These are phyloP conservation scores for Scheffersomyces lignosus DNA, from an alignment of 805 yeast genomes.

Conservation along the genomic window DNA sequence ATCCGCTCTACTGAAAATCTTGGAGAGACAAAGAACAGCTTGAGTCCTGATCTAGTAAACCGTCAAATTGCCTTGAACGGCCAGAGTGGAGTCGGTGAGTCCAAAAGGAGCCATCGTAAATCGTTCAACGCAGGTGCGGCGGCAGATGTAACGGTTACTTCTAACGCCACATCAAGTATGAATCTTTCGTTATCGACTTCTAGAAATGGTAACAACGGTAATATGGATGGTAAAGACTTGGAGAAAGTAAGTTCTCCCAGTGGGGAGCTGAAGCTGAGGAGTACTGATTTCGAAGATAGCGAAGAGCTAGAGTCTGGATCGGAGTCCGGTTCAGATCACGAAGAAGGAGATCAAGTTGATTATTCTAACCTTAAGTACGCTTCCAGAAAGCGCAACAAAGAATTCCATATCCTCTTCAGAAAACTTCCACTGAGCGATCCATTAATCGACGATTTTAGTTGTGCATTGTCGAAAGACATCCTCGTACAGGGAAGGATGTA, in stretches of 20 bases:
- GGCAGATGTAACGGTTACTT: slow-evolving; percentile 7
- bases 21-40: slow-evolving; percentile 9
- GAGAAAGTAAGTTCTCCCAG: background rate
- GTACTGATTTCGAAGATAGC: slow-evolving; percentile 4
- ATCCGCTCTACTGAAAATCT: slow-evolving; percentile 19
- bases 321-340: slow-evolving; percentile 4
- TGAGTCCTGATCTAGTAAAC: slow-evolving; percentile 19
- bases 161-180: slow-evolving; percentile 1
- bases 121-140: too few relatives aligned
- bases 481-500: slow-evolving; percentile 85
- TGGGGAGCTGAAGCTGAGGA: slow-evolving; percentile 1
- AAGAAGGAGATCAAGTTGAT: slow-evolving; percentile 9
- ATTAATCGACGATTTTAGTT: slow-evolving; percentile 81
- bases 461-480: slow-evolving; percentile 87
- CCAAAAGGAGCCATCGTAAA: slow-evolving; percentile 20
- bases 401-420: slow-evolving; percentile 75
- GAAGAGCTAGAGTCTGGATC: slow-evolving; percentile 2
- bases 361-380: slow-evolving; percentile 10
- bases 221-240: too few relatives aligned
- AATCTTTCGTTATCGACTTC: slow-evolving; percentile 3
- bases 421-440: slow-evolving; percentile 68
- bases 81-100: slow-evolving; percentile 18
- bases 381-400: slow-evolving; percentile 43
- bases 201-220: background rate
- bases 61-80: slow-evolving; percentile 4